Evolutionary conservation across 768 basidiomycete genomes (phyloP).

Genomic region (Tephrocybe rancida): DNA sequence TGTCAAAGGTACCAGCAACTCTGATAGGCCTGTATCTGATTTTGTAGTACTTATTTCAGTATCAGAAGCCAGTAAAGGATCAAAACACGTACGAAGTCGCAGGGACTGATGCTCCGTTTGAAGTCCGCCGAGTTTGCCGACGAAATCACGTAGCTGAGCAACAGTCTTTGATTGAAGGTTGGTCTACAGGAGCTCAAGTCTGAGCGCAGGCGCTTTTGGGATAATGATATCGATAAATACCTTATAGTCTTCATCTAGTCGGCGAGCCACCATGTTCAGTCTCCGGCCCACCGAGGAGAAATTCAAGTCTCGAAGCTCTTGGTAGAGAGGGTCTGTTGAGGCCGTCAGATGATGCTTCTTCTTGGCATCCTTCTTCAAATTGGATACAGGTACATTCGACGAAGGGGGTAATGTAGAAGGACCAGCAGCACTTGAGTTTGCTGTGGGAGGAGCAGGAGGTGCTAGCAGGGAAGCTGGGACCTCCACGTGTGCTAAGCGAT

Average conservation of each 20-base stretch:
- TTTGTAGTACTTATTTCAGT: neutral
- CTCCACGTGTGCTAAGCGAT: slow-evolving; percentile 69
- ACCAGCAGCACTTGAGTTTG: slow-evolving; percentile 40
- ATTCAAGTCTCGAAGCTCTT: slow-evolving; percentile 87
- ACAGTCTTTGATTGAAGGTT: slow-evolving; percentile 89
- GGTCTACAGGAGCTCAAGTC: slow-evolving; percentile 45
- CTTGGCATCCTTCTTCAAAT: slow-evolving; percentile 76
- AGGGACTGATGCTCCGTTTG: slow-evolving; percentile 91
- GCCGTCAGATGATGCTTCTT: slow-evolving; percentile 89
- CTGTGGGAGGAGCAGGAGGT: slow-evolving; percentile 50
- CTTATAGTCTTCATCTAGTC: slow-evolving; percentile 93
- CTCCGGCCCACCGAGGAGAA: slow-evolving; percentile 87
- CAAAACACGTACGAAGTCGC: slow-evolving; percentile 69
- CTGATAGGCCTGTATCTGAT: slow-evolving; percentile 92
- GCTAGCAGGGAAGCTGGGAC: slow-evolving; percentile 72
- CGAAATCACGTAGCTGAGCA: slow-evolving; percentile 90
- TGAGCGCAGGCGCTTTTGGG: neutral
- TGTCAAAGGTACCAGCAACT: slow-evolving; percentile 84
- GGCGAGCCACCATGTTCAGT: slow-evolving; percentile 78
- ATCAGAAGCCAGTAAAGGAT: neutral
- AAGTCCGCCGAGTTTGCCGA: slow-evolving; percentile 90
- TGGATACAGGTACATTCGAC: slow-evolving; percentile 43
- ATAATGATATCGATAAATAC: slow-evolving; percentile 33
- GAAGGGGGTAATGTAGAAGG: slow-evolving; percentile 38
- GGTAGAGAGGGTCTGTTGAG: slow-evolving; percentile 76